Percentiles rank a stretch among this genome's conserved stretches.
These are phyloP conservation scores for Cornus suecica DNA, from an alignment of 148 eudicot species.

Conservation along the genomic window DNA sequence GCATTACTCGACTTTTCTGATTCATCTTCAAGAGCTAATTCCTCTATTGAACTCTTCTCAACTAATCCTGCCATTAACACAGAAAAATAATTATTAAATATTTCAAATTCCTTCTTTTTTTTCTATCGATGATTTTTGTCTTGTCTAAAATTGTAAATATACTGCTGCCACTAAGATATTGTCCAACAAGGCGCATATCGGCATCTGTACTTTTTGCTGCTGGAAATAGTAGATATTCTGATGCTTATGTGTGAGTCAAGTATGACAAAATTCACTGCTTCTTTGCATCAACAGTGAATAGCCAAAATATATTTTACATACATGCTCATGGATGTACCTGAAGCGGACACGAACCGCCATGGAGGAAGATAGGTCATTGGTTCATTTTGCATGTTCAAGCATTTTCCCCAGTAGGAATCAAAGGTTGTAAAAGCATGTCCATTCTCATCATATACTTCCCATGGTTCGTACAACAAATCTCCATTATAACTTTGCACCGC, in stretches of 20 bases:
- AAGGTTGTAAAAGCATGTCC: conserved; percentile 77
- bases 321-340: conserved; percentile 38
- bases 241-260: background rate
- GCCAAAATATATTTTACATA: background rate
- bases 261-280: background rate
- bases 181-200: background rate
- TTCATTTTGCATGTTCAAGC: conserved; percentile 55
- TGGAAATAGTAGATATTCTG: background rate
- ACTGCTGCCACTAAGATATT: background rate
- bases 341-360: conserved; percentile 56
- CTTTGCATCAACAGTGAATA: background rate
- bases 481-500: conserved; percentile 74
- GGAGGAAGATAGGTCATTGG: conserved; percentile 71
- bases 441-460: conserved; percentile 84
- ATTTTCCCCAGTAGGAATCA: conserved; percentile 74
- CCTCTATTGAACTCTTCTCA: conserved; percentile 55
- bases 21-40: conserved; percentile 82
- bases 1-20: conserved; percentile 87
- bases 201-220: background rate
- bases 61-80: conserved; percentile 42
- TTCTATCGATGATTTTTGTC: background rate
- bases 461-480: conserved; percentile 89
- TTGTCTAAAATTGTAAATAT: background rate
- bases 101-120: background rate
- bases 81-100: background rate